These are phyloP conservation scores for Conticribra weissflogii DNA, from an alignment of 108 stramenopile species.

Conservation along the genomic window DNA sequence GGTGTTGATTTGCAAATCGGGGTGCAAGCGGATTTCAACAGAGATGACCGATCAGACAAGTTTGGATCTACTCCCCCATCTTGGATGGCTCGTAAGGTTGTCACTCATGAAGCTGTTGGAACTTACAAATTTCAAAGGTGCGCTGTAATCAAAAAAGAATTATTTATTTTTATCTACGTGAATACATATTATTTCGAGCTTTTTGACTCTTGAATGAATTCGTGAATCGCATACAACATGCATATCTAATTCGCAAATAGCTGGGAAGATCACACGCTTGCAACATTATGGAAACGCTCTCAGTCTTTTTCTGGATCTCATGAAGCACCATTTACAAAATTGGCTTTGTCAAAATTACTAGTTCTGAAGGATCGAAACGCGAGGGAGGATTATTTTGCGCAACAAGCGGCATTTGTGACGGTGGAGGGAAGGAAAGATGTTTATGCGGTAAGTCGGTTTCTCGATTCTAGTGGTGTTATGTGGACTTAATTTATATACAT, in stretches of 20 bases:
- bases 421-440: constrained; percentile 76
- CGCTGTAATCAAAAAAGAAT: no score
- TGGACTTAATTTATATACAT: neutral
- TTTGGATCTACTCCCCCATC: constrained; percentile 20
- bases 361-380: constrained; percentile 66
- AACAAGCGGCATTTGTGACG: constrained; percentile 81
- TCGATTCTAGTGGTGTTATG: neutral
- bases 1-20: neutral
- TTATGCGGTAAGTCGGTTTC: constrained; percentile 43
- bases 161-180: no score
- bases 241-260: no score
- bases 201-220: no score
- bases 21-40: constrained; percentile 6
- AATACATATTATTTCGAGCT: no score
- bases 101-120: constrained; percentile 65
- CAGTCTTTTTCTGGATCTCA: constrained; percentile 26
- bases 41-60: neutral
- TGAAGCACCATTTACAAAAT: constrained; percentile 78
- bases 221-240: no score
- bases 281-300: constrained; percentile 83
- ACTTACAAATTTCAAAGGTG: constrained; percentile 56
- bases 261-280: constrained; percentile 68
- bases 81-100: constrained; percentile 70
- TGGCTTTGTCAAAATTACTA: constrained; percentile 69
- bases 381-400: constrained; percentile 83